A percentile compares a stretch with the other conserved stretches of the same genome.
These are phyloP conservation scores for Yamadazyma phyllophila DNA, from an alignment of 805 yeast genomes.

Conservation along the genomic window DNA sequence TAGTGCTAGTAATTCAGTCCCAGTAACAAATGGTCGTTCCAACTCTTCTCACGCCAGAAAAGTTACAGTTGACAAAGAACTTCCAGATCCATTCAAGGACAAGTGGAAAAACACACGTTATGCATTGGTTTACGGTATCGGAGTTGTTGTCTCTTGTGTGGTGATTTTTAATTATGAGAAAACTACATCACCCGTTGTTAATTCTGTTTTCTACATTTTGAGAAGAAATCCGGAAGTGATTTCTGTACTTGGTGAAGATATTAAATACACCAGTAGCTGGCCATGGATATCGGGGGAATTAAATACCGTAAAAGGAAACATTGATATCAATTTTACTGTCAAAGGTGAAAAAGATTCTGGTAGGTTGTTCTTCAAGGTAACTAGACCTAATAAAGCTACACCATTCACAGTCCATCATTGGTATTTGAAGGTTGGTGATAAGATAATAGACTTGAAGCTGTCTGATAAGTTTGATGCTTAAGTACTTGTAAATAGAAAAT, in stretches of 20 bases:
- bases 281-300: conserved; percentile 91
- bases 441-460: conserved; percentile 25
- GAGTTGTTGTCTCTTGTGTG: conserved; percentile 36
- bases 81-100: conserved; percentile 76
- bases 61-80: conserved; percentile 61
- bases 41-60: neutral
- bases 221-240: conserved; percentile 70
- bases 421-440: conserved; percentile 24
- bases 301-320: conserved; percentile 78
- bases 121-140: conserved; percentile 46
- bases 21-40: too few species aligned
- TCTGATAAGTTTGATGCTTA: conserved; percentile 24
- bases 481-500: conserved; percentile 3
- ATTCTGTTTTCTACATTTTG: conserved; percentile 80
- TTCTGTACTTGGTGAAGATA: conserved; percentile 67
- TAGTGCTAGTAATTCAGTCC: neutral
- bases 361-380: conserved; percentile 67
- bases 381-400: conserved; percentile 56
- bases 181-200: conserved; percentile 82
- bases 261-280: conserved; percentile 66
- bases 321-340: conserved; percentile 70
- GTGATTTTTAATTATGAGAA: conserved; percentile 92
- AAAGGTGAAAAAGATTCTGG: conserved; percentile 60
- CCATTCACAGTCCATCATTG: conserved; percentile 38
- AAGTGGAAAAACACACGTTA: conserved; percentile 50